phyloP scores from a whole-genome alignment of 306 rosid species.

The Dryas alaskensis region DNA sequence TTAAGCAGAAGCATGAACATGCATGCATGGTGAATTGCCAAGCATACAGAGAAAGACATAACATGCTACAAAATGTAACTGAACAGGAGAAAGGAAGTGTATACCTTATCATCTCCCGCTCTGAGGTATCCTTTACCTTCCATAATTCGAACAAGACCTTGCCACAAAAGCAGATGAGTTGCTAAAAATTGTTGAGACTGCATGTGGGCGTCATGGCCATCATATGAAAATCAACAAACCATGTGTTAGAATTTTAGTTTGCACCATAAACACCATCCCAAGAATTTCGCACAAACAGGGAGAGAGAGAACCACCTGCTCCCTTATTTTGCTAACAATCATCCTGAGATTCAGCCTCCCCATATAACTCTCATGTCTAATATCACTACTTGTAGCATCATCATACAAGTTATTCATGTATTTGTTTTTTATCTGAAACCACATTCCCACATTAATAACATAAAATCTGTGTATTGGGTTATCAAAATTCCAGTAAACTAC shows the following conservation, averaged over 20 bases:
- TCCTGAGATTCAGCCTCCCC: conserved; percentile 52
- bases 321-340: conserved; percentile 65
- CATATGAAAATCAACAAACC: conserved; percentile 17
- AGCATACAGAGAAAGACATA: not conserved
- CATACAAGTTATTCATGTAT: conserved; percentile 30
- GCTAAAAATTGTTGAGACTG: conserved; percentile 63
- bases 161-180: conserved; percentile 80
- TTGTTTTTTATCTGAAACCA: conserved; percentile 36
- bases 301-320: conserved; percentile 53
- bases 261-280: not conserved
- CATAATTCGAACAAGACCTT: conserved; percentile 83
- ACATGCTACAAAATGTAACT: too few species aligned
- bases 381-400: conserved; percentile 34
- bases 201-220: conserved; percentile 18
- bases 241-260: conserved; percentile 2
- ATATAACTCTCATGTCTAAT: conserved; percentile 24
- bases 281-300: not conserved
- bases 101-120: conserved; percentile 76
- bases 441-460: conserved; percentile 8
- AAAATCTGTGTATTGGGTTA: not conserved
- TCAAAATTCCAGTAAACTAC: not conserved
- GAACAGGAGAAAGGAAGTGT: conserved; percentile 1
- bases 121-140: conserved; percentile 65
- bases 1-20: not conserved
- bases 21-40: not conserved